These are phyloP conservation scores for Pythium biforme DNA, from an alignment of 352 stramenopile species.

Conservation along the genomic window DNA sequence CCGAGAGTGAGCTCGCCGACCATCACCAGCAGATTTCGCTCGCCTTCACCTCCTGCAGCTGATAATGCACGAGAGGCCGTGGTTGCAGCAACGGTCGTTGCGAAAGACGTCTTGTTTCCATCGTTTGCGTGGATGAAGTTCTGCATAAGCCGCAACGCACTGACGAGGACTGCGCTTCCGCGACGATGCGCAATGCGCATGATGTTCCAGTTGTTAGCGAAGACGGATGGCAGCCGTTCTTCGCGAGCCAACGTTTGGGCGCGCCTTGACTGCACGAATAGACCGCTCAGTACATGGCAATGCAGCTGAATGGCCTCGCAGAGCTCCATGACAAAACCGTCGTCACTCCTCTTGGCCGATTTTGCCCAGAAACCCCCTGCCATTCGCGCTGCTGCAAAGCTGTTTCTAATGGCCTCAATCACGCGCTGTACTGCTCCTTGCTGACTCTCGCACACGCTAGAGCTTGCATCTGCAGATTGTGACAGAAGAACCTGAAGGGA, in stretches of 20 bases:
- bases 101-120: slow-evolving; percentile 33
- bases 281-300: slow-evolving; percentile 46
- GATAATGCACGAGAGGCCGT: background rate
- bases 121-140: slow-evolving; percentile 55
- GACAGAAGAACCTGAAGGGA: slow-evolving; percentile 46
- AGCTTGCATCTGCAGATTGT: slow-evolving; percentile 23
- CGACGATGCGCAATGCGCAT: slow-evolving; percentile 47
- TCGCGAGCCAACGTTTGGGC: slow-evolving; percentile 4
- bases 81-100: slow-evolving; percentile 1
- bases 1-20: slow-evolving; percentile 18
- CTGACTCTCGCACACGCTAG: slow-evolving; percentile 27
- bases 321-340: slow-evolving; percentile 40
- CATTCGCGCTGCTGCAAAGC: slow-evolving; percentile 47
- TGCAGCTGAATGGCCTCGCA: slow-evolving; percentile 43
- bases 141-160: slow-evolving; percentile 40
- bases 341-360: slow-evolving; percentile 18
- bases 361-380: slow-evolving; percentile 51
- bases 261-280: slow-evolving; percentile 30
- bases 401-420: slow-evolving; percentile 37
- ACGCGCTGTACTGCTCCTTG: slow-evolving; percentile 41
- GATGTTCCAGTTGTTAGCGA: slow-evolving; percentile 56
- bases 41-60: background rate
- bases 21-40: slow-evolving; percentile 17
- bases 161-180: slow-evolving; percentile 42
- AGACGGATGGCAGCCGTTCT: slow-evolving; percentile 34